These are phyloP conservation scores for Lithospermum erythrorhizon DNA, from an alignment of 257 asterid genomes.

Conservation along the genomic window DNA sequence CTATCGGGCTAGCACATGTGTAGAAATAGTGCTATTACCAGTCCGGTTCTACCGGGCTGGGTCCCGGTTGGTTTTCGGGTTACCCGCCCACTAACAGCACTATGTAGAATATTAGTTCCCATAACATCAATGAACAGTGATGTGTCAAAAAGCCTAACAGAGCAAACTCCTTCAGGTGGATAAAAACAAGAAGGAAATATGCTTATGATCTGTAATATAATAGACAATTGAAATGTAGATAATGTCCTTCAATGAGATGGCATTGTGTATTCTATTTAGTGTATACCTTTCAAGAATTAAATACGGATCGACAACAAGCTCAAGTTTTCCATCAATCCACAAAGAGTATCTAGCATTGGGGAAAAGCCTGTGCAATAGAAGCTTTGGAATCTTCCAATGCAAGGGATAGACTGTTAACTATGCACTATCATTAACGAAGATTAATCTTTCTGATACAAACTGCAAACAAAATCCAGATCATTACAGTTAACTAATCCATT, in stretches of 20 bases:
- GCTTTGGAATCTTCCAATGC: conserved; percentile 67
- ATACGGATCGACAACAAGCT: conserved; percentile 84
- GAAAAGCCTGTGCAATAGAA: conserved; percentile 79
- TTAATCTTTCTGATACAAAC: no score
- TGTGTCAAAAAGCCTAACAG: neutral
- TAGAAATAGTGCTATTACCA: no score
- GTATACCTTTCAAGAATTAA: conserved; percentile 80
- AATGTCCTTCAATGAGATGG: neutral
- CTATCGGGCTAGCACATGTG: no score
- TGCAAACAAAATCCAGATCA: no score
- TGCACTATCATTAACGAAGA: no score
- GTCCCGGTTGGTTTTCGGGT: no score
- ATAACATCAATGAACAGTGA: neutral
- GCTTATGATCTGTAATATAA: no score
- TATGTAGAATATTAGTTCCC: neutral
- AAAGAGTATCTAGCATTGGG: conserved; percentile 78
- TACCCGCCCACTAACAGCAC: no score
- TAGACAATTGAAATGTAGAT: neutral
- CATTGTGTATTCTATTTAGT: neutral
- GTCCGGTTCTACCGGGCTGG: no score
- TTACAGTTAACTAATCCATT: no score
- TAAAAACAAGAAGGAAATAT: no score
- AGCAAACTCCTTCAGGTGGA: neutral
- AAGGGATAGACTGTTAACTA: conserved; percentile 10
- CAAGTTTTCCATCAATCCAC: conserved; percentile 94